Evolutionary conservation across 2,329 filamentous ascomycete genomes (phyloP), one percentile per base, ranked within the genome.

Genomic region (Stagonosporopsis rhizophila): DNA sequence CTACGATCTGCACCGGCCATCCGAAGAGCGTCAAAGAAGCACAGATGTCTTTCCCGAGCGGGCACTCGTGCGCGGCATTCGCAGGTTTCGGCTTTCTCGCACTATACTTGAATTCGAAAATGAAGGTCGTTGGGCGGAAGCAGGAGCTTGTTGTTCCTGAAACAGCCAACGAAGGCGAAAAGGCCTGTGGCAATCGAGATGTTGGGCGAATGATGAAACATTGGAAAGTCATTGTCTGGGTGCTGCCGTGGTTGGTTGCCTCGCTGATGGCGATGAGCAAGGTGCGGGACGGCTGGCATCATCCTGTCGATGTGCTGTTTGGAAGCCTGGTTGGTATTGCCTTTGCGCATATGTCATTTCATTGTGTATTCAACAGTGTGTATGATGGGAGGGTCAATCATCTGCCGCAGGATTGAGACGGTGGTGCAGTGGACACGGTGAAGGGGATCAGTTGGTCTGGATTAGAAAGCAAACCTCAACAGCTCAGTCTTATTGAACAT

Each of bases 281-380:
- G 30, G 87, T 87, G 0, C 87, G 90, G 49, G 76, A 91, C 61
- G 83, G 87, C n/a, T 74, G 66, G 73, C 89, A 92, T 74, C 87
- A 91, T 73, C 89, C 86, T 82, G 87, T 88, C 52, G 88, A 91
- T 58, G 78, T 89, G 7, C 52, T 89, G 0, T 85, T 83, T 0
- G 88, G 88, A 2, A 85, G 80, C 0, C 67, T 83, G 17, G 86
- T 90, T 23, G 88, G 88, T 1, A 84, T 81, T 0, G 64, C 83
- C 47, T 84, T 89, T 71, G 88, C 87, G 0, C 84, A 88, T 59
- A 82, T 82, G 1, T 75, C 82, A 0, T 90, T 87, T 67, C 77
- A 86, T 41, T 87, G 87, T 83, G 81, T 83, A 5, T 90, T 87
- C 44, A 42, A 48, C 39, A 59, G 59, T 37, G 57, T 69, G 19